Conservation (phyloP, 306 rosid genomes). For the Rosa multiflora region DNA sequence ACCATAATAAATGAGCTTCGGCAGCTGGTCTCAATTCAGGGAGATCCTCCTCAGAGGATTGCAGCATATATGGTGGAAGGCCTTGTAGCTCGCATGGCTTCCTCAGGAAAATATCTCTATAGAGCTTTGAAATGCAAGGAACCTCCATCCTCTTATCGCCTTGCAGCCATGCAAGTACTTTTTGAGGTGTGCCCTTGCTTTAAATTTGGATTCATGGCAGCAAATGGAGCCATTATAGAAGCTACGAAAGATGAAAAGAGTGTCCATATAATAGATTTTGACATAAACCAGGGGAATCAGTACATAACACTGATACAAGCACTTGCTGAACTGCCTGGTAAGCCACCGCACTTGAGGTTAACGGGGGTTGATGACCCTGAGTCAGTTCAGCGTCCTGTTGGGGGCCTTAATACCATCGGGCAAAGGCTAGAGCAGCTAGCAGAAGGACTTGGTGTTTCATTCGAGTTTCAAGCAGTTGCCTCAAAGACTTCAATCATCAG, state of each 20-base stretch:
- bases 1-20: constrained; percentile 69
- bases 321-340: constrained; percentile 56
- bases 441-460: constrained; percentile 57
- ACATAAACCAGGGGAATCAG: constrained; percentile 90
- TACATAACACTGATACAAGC: constrained; percentile 76
- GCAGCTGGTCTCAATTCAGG: constrained; percentile 79
- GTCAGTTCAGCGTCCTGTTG: constrained; percentile 79
- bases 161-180: constrained; percentile 96
- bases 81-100: constrained; percentile 83
- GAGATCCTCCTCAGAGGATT: constrained; percentile 93
- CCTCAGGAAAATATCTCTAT: constrained; percentile 73
- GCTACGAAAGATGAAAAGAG: constrained; percentile 65
- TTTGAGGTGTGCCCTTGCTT: constrained; percentile 98
- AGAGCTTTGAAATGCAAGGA: constrained; percentile 89
- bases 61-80: constrained; percentile 99
- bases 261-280: constrained; percentile 84
- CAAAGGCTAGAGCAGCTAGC: constrained; percentile 87
- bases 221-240: constrained; percentile 81
- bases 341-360: constrained; percentile 64
- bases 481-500: constrained; percentile 61
- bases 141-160: constrained; percentile 86
- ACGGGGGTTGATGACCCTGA: constrained; percentile 96
- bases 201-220: constrained; percentile 86
- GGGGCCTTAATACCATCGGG: constrained; percentile 83
- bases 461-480: constrained; percentile 77